Evolutionary conservation across 345 rosid species (phyloP), one percentile per base, ranked within the genome.

Genomic region (Citrus inodora): DNA sequence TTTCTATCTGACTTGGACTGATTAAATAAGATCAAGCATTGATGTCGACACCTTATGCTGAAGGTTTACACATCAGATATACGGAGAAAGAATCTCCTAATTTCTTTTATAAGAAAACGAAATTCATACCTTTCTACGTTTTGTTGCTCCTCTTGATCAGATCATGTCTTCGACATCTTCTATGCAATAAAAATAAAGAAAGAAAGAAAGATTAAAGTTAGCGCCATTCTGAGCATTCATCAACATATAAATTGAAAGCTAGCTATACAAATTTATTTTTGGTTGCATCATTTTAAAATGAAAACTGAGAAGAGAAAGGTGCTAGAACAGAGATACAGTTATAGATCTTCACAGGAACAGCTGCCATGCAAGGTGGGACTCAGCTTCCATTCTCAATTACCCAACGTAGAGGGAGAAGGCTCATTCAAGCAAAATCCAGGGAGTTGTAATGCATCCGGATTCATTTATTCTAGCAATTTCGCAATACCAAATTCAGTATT

Each of bases 401-500:
- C 78, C 71, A 24, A 73, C 62, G 14, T 3, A 46, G 51, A 46
- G 51, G 51, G 51, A 46, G 51, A 46, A 46, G 51, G 51, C 51
- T 46, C 51, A 46, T 11, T 46, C 17, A 56, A 58, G 73, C 48
- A 60, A 65, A 75, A 61, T 62, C 42, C 56, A 17, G 74, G 64
- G 48, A 28, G 32, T 61, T 62, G 37, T 30, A 17, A 63, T n/a
- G 4, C 53, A 66, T 74, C 78, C 8, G 28, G 51, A 27, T 55
- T 37, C 40, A 21, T 55, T 35, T 17, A 6, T 38, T 35, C 68
- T 3, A 3, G 48, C 63, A 32, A 74, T 56, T 58, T 65, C 38
- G 58, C 25, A 21, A 67, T 74, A 21, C 75, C 82, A 35, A 38
- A 62, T 75, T 62, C 66, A 32, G 33, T 35, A 24, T 35, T 58